phyloP scores from a whole-genome alignment of 345 rosid genomes.

The Eucalyptus leucophloia region DNA sequence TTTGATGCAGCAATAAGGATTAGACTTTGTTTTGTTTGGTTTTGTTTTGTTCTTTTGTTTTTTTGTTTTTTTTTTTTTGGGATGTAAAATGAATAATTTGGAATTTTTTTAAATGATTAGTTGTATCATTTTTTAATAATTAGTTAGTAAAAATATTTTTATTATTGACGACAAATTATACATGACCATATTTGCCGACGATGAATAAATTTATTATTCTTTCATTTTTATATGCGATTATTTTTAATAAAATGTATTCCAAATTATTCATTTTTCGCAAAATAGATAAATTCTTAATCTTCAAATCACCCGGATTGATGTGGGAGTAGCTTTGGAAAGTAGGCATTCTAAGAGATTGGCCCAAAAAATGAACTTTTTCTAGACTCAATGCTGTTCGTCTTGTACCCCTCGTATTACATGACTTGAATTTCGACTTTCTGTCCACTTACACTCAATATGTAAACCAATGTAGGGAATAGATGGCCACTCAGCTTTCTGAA shows the following conservation, averaged over 20 bases:
- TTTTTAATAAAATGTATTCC: neutral
- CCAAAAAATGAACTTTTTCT: neutral
- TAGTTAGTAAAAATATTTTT: neutral
- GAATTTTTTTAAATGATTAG: rapidly evolving
- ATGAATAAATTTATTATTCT: neutral
- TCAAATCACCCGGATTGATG: rapidly evolving
- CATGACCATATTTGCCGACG: rapidly evolving
- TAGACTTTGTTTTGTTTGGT: neutral
- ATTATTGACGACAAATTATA: neutral
- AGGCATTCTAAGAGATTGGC: neutral
- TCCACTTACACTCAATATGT: neutral
- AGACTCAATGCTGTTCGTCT: neutral
- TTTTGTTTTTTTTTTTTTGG: no score
- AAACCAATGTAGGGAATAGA: neutral
- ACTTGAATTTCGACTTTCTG: neutral
- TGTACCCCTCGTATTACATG: neutral
- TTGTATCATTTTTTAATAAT: neutral
- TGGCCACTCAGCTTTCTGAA: neutral
- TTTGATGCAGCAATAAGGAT: neutral
- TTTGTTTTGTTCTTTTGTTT: no score
- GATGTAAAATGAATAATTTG: neutral
- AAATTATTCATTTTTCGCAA: rapidly evolving
- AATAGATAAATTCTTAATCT: rapidly evolving
- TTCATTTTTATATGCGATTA: rapidly evolving
- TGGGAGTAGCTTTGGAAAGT: neutral